Base-by-base conservation (phyloP, 2,329 filamentous ascomycete genomes). In the Trichoderma breve region DNA sequence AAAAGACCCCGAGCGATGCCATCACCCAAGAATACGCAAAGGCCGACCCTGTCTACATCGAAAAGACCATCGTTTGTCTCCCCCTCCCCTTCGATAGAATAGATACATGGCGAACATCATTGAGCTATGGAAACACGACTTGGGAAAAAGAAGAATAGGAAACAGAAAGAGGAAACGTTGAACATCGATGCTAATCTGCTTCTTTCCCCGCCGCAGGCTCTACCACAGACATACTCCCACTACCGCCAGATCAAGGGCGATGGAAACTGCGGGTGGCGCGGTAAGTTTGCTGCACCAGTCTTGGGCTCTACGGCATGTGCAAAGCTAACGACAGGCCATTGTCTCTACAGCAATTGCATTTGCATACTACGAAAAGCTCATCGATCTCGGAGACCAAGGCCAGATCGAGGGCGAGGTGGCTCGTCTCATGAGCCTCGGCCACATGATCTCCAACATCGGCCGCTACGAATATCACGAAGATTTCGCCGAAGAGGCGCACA, bases 241-340 rank as follows among this genome's bases (percentile, higher is more conserved):
- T 97, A 95, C 79, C 93, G 96, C 70, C 91, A 91, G 12, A 90
- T 97, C 80, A 91, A 92, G 81, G 95, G 96, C 68, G 95, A 98
- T 83, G 96, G 96, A 72, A 97, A 97, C 80, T 98, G 96, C 83
- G 96, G 95, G 78, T 98, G 96, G 95, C 90, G 95, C 91, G 96
- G 95, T 98, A 87, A 85, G 91, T 84, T 76, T 9, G 18, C n/a
- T n/a, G 15, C 34, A 24, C 53, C 65, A 18, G 15, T 2, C 21
- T 43, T 11, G 3, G 8, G 21, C n/a, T 53, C 14, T 28, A 14
- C 14, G 30, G 1, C 15, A 8, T 28, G 28, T 3, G 39, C 6
- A 51, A 21, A 60, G 36, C 70, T 66, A 53, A 66, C 39, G 21
- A 36, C 15, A 9, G 39, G 26, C 18, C 7, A 36, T 26, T 36